Evolutionary conservation across 176 grass and related monocot species (phyloP).

Genomic region (Canna indica): DNA sequence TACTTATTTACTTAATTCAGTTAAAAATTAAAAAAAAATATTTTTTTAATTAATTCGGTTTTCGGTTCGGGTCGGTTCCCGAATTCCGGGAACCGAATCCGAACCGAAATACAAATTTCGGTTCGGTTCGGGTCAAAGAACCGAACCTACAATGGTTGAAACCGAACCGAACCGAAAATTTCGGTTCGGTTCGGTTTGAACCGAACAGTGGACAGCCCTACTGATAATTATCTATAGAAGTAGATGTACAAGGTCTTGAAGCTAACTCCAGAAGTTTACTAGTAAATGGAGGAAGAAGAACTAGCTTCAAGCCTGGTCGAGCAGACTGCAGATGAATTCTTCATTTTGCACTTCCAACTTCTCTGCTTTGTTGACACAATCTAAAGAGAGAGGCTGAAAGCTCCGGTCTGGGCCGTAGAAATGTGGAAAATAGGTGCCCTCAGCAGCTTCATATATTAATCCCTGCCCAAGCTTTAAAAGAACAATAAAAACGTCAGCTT

Average conservation of each 20-base stretch:
- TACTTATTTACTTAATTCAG: no score
- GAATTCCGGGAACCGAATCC: no score
- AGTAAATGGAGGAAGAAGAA: not conserved
- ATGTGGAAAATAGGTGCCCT: constrained; percentile 70
- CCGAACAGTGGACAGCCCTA: no score
- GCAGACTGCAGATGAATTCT: constrained; percentile 47
- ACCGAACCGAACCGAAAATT: no score
- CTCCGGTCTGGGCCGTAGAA: constrained; percentile 65
- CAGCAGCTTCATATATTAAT: constrained; percentile 55
- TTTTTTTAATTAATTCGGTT: no score
- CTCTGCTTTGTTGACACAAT: constrained; percentile 33
- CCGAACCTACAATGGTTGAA: no score
- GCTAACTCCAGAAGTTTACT: not conserved
- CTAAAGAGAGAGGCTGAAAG: constrained; percentile 39
- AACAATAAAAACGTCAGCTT: constrained; percentile 9
- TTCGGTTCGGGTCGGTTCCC: no score
- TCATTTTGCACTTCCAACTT: constrained; percentile 32
- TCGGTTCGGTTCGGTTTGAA: no score
- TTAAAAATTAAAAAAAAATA: no score
- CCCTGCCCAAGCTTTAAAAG: constrained; percentile 50
- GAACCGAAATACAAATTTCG: no score
- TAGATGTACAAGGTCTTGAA: not conserved
- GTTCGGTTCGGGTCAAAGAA: no score
- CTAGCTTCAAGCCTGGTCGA: constrained; percentile 24
- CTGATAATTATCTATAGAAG: no score